Evolutionary conservation across 2,329 filamentous ascomycete species (phyloP).

Genomic region (Fusarium graminum): DNA sequence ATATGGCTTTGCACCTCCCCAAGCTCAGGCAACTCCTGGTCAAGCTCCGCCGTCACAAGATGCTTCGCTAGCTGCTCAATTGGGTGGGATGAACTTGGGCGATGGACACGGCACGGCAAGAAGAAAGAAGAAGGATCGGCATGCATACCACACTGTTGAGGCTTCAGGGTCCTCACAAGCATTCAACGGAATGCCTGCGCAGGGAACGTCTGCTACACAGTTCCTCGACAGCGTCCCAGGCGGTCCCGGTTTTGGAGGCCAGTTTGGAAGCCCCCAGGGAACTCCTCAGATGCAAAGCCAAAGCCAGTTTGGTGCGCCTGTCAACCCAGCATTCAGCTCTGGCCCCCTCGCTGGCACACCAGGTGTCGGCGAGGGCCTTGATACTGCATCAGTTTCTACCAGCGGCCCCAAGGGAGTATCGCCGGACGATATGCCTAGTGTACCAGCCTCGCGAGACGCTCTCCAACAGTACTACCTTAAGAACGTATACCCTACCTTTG

Average conservation of each 20-base stretch:
- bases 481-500: constrained; percentile 94
- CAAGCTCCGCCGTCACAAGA: constrained; percentile 58
- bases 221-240: constrained; percentile 55
- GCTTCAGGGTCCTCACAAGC: constrained; percentile 75
- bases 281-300: constrained; percentile 56
- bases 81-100: constrained; percentile 81
- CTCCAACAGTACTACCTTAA: constrained; percentile 86
- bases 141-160: constrained; percentile 90
- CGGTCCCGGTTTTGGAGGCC: constrained; percentile 55
- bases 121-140: constrained; percentile 93
- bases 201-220: constrained; percentile 62
- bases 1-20: constrained; percentile 50
- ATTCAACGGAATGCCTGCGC: constrained; percentile 76
- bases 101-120: constrained; percentile 64
- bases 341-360: constrained; percentile 42
- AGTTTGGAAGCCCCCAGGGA: constrained; percentile 61
- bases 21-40: constrained; percentile 45
- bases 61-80: constrained; percentile 74
- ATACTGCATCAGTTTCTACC: constrained; percentile 52
- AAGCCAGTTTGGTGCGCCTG: constrained; percentile 73
- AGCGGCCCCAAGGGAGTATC: constrained; percentile 72
- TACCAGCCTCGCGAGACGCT: constrained; percentile 85
- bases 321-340: constrained; percentile 59
- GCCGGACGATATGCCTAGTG: constrained; percentile 91
- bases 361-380: constrained; percentile 49